Evolutionary conservation across 2,329 filamentous ascomycete genomes (phyloP), one percentile per base, ranked within the genome.

Genomic region (Septoria linicola): DNA sequence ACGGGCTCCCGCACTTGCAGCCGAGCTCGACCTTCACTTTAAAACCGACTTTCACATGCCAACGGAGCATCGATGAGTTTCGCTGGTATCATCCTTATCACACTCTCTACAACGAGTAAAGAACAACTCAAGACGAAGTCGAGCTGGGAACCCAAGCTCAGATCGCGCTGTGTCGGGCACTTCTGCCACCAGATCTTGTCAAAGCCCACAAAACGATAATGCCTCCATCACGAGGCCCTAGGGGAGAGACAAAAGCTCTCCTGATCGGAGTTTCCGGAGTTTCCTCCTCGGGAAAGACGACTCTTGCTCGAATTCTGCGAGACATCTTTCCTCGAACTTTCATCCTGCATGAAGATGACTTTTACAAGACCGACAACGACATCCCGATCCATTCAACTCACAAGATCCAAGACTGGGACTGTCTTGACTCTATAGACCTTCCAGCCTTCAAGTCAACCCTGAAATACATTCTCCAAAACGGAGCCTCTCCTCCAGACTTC

Each of bases 281-380:
- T 58, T 96, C 92, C 1, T 95, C 88, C 3, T 92, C 88, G 63
- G 93, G 93, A 54, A 99, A 99, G 75, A 97, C 93, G 2, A 97
- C 93, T 2, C 80, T 99, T 11, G 88, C 90, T 16, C 82, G 92
- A 2, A 78, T 96, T 10, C 77, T 99, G 14, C 84, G 89, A 52
- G 83, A 88, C 66, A 84, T 95, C 59, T 90, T 96, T 64, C 61
- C 70, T 19, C 76, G 79, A 59, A 79, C 83, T 13, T 92, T 90
- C 65, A 88, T 97, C 64, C 79, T 99, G 17, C 93, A 99, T 69
- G 84, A 96, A 68, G 93, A 99, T 73, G 93, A 99, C 71, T 99
- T 97, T 68, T 99, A 96, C 74, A 84, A 83, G 59, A 77, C 87
- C 1, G 92, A 97, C 67, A 72, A 79, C 23, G 79, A 89, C 80